Evolutionary conservation across 805 yeast genomes (phyloP).

Genomic region (Komagataella phaffii): DNA sequence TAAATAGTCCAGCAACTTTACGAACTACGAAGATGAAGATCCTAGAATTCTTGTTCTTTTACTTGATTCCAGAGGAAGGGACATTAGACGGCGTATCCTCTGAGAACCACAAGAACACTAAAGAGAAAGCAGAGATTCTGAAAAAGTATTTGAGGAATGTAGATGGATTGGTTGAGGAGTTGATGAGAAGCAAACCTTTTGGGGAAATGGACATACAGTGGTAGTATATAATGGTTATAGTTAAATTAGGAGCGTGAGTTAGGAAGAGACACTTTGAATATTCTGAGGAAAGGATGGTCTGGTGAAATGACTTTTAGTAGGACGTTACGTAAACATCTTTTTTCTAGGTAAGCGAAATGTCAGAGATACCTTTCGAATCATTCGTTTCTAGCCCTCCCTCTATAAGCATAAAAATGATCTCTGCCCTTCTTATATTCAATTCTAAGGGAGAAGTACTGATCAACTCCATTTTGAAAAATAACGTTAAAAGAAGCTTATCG

Average conservation of each 20-base stretch:
- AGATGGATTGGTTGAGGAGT: constrained; percentile 31
- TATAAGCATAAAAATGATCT: constrained; percentile 42
- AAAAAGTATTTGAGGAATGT: constrained; percentile 29
- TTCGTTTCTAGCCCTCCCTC: background rate
- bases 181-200: constrained; percentile 31
- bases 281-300: background rate
- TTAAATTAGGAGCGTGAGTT: background rate
- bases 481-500: constrained; percentile 63
- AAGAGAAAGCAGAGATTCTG: constrained; percentile 29
- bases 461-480: constrained; percentile 60
- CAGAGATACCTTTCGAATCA: background rate
- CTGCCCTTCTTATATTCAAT: constrained; percentile 71
- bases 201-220: constrained; percentile 33
- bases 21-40: constrained; percentile 49
- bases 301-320: background rate
- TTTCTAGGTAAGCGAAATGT: background rate
- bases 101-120: constrained; percentile 21
- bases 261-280: background rate
- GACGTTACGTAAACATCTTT: background rate
- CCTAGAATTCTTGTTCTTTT: constrained; percentile 58
- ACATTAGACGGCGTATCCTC: constrained; percentile 9
- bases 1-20: constrained; percentile 23
- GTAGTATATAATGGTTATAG: constrained; percentile 13
- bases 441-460: constrained; percentile 74
- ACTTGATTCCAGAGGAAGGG: constrained; percentile 45